These are phyloP conservation scores for Rhynchosporium graminicola DNA, from an alignment of 2,329 filamentous ascomycete species.

Conservation along the genomic window DNA sequence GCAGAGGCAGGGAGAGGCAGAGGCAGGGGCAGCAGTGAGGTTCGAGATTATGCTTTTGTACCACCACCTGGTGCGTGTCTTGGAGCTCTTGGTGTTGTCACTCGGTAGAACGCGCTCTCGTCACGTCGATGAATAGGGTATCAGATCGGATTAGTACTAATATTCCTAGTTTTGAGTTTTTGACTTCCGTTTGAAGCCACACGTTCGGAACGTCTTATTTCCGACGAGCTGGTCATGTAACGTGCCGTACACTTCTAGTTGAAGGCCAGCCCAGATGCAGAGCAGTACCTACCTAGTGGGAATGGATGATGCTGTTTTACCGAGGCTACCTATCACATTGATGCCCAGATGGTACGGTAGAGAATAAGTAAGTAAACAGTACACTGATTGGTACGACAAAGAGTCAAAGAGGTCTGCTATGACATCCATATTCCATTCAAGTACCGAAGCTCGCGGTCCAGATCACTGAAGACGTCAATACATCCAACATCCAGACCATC, in stretches of 20 bases:
- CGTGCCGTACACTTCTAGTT: constrained; percentile 2
- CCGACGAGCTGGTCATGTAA: background rate
- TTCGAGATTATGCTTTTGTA: background rate
- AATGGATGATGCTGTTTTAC: background rate
- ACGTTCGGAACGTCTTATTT: constrained; percentile 1
- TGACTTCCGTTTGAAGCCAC: background rate
- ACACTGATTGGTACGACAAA: too few species aligned
- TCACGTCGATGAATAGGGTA: background rate
- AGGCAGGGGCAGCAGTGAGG: too few species aligned
- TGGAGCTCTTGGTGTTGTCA: background rate
- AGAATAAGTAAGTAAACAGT: background rate
- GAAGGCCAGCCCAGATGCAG: background rate
- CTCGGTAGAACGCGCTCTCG: background rate
- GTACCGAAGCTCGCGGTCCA: background rate
- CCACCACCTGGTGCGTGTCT: background rate
- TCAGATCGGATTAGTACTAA: background rate
- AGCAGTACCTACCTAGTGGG: background rate
- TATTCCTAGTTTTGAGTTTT: background rate
- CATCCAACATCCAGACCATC: constrained; percentile 1
- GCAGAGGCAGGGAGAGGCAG: background rate
- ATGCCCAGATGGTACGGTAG: background rate
- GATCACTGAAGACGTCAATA: background rate
- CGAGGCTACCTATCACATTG: too few species aligned
- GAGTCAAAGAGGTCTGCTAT: too few species aligned
- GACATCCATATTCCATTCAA: background rate